phyloP scores from a whole-genome alignment of 1,139 yeast species.

The Suhomyces choctaworum region DNA sequence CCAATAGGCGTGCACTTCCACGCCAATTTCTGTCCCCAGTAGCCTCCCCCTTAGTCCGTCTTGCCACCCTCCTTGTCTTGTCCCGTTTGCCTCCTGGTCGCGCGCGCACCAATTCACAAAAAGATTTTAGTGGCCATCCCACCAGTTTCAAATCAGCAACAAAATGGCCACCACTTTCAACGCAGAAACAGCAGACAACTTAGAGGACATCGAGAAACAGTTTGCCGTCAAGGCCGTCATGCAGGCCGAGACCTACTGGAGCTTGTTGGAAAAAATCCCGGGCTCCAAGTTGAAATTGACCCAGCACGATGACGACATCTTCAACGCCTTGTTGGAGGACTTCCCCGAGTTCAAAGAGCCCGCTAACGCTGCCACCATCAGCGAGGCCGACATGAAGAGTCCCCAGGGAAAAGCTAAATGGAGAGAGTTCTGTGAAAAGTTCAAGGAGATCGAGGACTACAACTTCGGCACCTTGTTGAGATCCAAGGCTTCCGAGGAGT shows the following conservation, averaged over 20 bases:
- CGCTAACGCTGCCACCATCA: constrained; percentile 54
- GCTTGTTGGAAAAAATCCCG: constrained; percentile 65
- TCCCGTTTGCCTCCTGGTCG: constrained; percentile 1
- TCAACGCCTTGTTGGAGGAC: constrained; percentile 60
- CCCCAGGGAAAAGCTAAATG: constrained; percentile 80
- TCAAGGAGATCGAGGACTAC: constrained; percentile 83
- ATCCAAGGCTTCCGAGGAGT: constrained; percentile 66
- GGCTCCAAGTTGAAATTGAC: constrained; percentile 82
- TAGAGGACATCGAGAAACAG: constrained; percentile 83
- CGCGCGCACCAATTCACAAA: constrained; percentile 1
- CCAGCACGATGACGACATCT: constrained; percentile 79
- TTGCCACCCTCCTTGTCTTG: no score
- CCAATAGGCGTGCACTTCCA: no score
- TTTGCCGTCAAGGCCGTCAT: constrained; percentile 97
- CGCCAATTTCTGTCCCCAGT: no score
- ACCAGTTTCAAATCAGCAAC: constrained; percentile 1
- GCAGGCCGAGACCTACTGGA: constrained; percentile 96
- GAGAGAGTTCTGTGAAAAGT: constrained; percentile 84
- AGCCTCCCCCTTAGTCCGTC: no score
- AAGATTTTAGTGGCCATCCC: constrained; percentile 1
- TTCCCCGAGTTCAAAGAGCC: constrained; percentile 84
- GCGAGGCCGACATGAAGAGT: constrained; percentile 83
- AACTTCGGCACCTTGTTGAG: constrained; percentile 95
- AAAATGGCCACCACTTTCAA: constrained; percentile 31
- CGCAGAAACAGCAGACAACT: constrained; percentile 60